Conservation (phyloP, 2,329 filamentous ascomycete species). For the Aspergillus persii region DNA sequence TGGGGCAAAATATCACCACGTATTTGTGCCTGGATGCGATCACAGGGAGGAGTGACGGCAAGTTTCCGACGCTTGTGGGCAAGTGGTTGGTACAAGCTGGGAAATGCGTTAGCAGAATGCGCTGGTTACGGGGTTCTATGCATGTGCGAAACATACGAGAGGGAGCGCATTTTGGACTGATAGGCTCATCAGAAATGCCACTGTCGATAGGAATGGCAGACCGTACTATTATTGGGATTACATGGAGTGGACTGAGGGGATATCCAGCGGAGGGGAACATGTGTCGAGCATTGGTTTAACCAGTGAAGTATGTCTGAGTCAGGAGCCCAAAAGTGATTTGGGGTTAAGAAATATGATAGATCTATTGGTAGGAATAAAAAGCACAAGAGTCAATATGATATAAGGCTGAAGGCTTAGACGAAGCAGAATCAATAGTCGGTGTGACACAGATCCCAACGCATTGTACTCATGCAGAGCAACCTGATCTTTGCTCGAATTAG, state of each 20-base stretch:
- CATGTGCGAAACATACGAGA: slow-evolving; percentile 15
- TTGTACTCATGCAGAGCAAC: too few relatives aligned
- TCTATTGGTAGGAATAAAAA: too few relatives aligned
- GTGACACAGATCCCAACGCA: too few relatives aligned
- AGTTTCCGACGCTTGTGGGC: slow-evolving; percentile 24
- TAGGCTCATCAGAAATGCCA: slow-evolving; percentile 18
- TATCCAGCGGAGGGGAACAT: not conserved
- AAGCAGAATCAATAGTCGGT: too few relatives aligned
- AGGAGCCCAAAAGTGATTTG: too few relatives aligned
- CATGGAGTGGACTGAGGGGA: slow-evolving; percentile 12
- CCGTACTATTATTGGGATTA: slow-evolving; percentile 20
- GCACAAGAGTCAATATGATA: too few relatives aligned
- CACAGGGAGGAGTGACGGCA: slow-evolving; percentile 12
- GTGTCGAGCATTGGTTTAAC: too few relatives aligned
- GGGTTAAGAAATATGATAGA: too few relatives aligned
- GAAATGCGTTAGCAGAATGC: slow-evolving; percentile 18
- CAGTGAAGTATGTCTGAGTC: too few relatives aligned
- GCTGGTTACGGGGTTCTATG: slow-evolving; percentile 16
- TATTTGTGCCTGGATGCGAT: slow-evolving; percentile 20
- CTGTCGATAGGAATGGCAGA: slow-evolving; percentile 12
- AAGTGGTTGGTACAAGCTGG: slow-evolving; percentile 24
- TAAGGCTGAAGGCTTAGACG: too few relatives aligned
- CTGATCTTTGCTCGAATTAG: too few relatives aligned
- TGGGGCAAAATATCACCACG: slow-evolving; percentile 13
- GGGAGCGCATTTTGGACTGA: slow-evolving; percentile 24